Percentiles rank a stretch among this genome's conserved stretches.
phyloP scores from a whole-genome alignment of 129 eudicot species.

The Mikania micrantha region DNA sequence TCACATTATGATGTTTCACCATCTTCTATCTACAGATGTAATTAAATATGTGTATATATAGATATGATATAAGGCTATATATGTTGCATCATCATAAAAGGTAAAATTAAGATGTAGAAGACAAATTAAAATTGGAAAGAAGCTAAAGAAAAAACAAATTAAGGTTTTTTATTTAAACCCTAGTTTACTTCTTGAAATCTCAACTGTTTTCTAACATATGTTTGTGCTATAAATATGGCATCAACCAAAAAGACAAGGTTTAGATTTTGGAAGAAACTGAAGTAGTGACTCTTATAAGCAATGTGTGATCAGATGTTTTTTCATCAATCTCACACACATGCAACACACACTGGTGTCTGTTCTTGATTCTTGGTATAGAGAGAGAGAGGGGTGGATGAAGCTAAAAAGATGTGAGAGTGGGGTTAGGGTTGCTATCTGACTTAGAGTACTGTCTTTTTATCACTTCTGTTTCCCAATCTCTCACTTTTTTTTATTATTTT shows the following conservation, averaged over 20 bases:
- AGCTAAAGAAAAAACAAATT: constrained; percentile 14
- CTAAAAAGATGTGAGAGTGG: constrained; percentile 21
- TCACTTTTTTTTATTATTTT: constrained; percentile 5
- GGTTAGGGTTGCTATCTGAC: constrained; percentile 31
- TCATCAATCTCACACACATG: constrained; percentile 30
- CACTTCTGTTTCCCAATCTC: constrained; percentile 50
- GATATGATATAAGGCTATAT: constrained; percentile 13
- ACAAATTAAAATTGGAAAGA: constrained; percentile 49
- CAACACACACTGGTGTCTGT: constrained; percentile 29
- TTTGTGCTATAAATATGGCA: constrained; percentile 52
- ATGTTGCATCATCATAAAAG: constrained; percentile 23
- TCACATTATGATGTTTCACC: constrained; percentile 36
- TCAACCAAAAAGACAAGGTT: constrained; percentile 63
- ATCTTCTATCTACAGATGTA: constrained; percentile 24
- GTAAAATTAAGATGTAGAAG: constrained; percentile 29
- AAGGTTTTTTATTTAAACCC: constrained; percentile 48
- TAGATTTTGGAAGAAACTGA: constrained; percentile 21
- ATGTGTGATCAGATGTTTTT: constrained; percentile 13
- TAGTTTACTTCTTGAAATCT: constrained; percentile 17
- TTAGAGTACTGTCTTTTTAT: constrained; percentile 53
- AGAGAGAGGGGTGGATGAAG: constrained; percentile 26
- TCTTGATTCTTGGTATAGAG: constrained; percentile 9
- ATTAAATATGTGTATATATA: constrained; percentile 14
- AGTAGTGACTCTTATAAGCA: constrained; percentile 15
- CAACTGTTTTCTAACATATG: constrained; percentile 25